Evolutionary conservation across 1,139 yeast species (phyloP), one percentile per base, ranked within the genome.

Genomic region (Scheffersomyces stambukii): DNA sequence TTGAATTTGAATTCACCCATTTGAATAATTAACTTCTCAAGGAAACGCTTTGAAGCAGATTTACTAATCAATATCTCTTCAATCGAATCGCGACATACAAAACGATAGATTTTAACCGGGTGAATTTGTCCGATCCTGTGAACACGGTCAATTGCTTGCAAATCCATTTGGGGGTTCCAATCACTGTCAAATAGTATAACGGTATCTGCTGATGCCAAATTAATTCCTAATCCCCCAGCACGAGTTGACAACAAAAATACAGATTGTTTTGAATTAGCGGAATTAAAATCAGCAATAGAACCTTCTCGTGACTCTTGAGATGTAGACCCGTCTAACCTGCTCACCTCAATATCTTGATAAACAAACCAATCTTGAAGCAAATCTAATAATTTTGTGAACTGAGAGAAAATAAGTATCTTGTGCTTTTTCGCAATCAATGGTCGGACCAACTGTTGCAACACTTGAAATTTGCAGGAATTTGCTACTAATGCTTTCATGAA

Each of bases 91-190:
- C 75, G 70, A 8, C 86, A 72, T 13, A 88, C 78, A 24, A 91
- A 67, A 36, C 97, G 69, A 48, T 77, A 85, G 2, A 91, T 75
- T 25, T 85, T 68, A 3, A 88, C 95, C 0, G 96, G 96, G 31
- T 72, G 77, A 1, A 61, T 67, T 53, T 91, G 98, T 0, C 98
- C 97, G 33, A 91, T 85, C 48, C 98, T 66, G 52, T 91, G 97
- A 9, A 85, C 94, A 35, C 98, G 68, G 48, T 89, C 97, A 75
- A 91, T 91, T 0, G 97, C 97, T 52, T 91, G 98, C 29, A 88
- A 60, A 54, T 91, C 97, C 43, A 86, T 89, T 50, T 91, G 97
- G 0, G 98, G 98, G 46, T 91, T 91, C 96, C 97, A 89, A 51
- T 91, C 97, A 36, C 85, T 82, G 48, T 91, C 98, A 50, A 85